These are phyloP conservation scores for Saccharomycopsis selenospora DNA, from an alignment of 805 yeast species.

Conservation along the genomic window DNA sequence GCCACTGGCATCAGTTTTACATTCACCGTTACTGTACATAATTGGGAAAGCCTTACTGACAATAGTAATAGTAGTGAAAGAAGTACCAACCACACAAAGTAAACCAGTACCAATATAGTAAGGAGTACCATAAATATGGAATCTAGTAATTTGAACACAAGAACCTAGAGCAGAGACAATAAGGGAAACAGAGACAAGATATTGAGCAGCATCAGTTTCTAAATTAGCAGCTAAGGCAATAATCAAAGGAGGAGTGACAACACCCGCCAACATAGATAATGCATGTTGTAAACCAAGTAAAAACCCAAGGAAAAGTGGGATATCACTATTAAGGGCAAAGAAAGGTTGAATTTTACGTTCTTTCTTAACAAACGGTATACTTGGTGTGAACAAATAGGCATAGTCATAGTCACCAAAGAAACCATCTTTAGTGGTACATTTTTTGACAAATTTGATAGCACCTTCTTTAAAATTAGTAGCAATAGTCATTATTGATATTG, in stretches of 20 bases:
- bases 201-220: slow-evolving; percentile 41
- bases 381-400: slow-evolving; percentile 70
- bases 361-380: slow-evolving; percentile 55
- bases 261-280: slow-evolving; percentile 86
- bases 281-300: slow-evolving; percentile 83
- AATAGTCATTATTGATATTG: slow-evolving; percentile 1
- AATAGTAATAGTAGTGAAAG: slow-evolving; percentile 81
- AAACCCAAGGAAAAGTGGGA: slow-evolving; percentile 75
- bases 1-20: slow-evolving; percentile 61
- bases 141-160: slow-evolving; percentile 68
- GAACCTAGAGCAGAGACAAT: slow-evolving; percentile 70
- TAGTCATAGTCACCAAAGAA: slow-evolving; percentile 85
- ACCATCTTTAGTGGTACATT: slow-evolving; percentile 71
- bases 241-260: slow-evolving; percentile 75
- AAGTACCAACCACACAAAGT: slow-evolving; percentile 84
- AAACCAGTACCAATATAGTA: slow-evolving; percentile 84
- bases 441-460: slow-evolving; percentile 25
- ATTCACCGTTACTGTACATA: slow-evolving; percentile 68
- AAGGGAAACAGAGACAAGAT: slow-evolving; percentile 63
- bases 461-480: slow-evolving; percentile 6
- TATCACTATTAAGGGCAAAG: slow-evolving; percentile 69
- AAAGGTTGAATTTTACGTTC: slow-evolving; percentile 59
- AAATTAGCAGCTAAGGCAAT: slow-evolving; percentile 61
- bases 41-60: slow-evolving; percentile 68
- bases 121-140: slow-evolving; percentile 65